A percentile compares a stretch with the other conserved stretches of the same genome.
These are phyloP conservation scores for Clonostachys rosea DNA, from an alignment of 2,329 filamentous ascomycete genomes.

Conservation along the genomic window DNA sequence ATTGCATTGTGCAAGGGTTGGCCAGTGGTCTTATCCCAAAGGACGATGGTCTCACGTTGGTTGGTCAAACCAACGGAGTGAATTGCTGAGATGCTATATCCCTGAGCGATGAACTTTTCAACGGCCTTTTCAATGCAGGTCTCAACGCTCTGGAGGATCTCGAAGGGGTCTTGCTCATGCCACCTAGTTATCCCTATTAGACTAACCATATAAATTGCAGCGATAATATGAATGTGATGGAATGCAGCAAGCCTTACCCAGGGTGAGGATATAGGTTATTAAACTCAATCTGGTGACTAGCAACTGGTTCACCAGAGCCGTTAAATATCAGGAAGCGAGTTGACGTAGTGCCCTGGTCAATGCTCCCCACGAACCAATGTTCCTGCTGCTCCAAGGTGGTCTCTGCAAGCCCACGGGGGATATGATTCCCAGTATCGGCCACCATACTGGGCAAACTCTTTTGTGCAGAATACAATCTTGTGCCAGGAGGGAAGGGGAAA, in stretches of 20 bases:
- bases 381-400: slow-evolving; percentile 21
- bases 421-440: no score
- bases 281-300: slow-evolving; percentile 72
- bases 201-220: no score
- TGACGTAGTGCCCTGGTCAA: slow-evolving; percentile 77
- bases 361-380: slow-evolving; percentile 68
- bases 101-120: slow-evolving; percentile 61
- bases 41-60: slow-evolving; percentile 76
- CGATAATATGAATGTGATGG: not conserved
- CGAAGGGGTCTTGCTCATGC: slow-evolving; percentile 80
- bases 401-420: slow-evolving; percentile 14
- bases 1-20: slow-evolving; percentile 77
- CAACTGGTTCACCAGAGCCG: slow-evolving; percentile 66
- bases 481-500: no score
- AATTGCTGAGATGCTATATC: slow-evolving; percentile 64
- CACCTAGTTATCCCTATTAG: slow-evolving; percentile 44
- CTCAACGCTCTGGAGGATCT: slow-evolving; percentile 68
- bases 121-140: slow-evolving; percentile 73
- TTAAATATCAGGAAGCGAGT: slow-evolving; percentile 86
- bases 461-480: no score
- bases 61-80: slow-evolving; percentile 77
- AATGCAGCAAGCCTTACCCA: slow-evolving; percentile 47
- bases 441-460: no score
- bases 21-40: slow-evolving; percentile 75
- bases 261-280: slow-evolving; percentile 70